Percentiles rank a stretch among this genome's conserved stretches.
phyloP scores from a whole-genome alignment of 352 stramenopile genomes.

The Globisporangium mamillatum region DNA sequence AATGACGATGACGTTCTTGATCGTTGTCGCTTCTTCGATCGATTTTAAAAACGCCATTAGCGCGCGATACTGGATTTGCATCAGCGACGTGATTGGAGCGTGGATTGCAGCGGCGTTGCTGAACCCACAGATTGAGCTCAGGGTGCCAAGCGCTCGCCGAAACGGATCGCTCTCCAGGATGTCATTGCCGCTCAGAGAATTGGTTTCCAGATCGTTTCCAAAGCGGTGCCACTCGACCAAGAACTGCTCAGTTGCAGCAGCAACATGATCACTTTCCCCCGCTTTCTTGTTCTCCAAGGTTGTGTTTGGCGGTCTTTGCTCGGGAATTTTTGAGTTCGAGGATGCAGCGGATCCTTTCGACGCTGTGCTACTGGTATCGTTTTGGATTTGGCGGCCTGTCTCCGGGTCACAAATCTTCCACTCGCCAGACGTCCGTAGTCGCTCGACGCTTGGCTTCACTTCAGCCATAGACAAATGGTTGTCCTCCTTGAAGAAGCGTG shows the following conservation, averaged over 20 bases:
- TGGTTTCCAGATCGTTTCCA: not conserved
- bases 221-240: constrained; percentile 3
- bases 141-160: not conserved
- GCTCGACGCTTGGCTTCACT: constrained; percentile 64
- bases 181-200: not conserved
- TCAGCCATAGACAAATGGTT: constrained; percentile 30
- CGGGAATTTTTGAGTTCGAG: not conserved
- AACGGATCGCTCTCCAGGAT: constrained; percentile 11
- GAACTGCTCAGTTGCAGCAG: not conserved
- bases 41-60: constrained; percentile 13
- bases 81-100: not conserved
- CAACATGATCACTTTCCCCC: not conserved
- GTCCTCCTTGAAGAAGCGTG: constrained; percentile 68
- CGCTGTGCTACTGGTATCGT: not conserved
- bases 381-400: constrained; percentile 41
- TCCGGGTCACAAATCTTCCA: constrained; percentile 84
- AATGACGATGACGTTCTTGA: constrained; percentile 12
- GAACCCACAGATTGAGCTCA: not conserved
- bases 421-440: constrained; percentile 73
- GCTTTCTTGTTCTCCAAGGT: not conserved
- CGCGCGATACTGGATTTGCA: constrained; percentile 17
- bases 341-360: not conserved
- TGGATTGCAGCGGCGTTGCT: not conserved
- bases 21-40: constrained; percentile 3
- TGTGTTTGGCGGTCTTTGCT: not conserved